Conservation (phyloP, 768 basidiomycete species). For the Mycena olivaceomarginata region DNA sequence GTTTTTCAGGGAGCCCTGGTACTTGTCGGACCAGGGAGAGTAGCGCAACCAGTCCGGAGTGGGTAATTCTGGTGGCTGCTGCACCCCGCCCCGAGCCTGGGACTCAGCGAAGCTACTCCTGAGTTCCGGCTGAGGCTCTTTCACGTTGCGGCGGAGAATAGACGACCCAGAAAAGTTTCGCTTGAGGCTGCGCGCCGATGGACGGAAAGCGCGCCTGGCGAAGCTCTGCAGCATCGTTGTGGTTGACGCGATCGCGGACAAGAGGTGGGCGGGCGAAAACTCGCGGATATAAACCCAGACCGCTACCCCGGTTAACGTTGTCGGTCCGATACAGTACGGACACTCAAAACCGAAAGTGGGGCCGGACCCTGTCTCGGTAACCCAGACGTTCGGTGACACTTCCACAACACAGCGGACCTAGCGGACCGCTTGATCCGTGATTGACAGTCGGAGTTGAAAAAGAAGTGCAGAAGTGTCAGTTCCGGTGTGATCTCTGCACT, state of each 20-base stretch:
- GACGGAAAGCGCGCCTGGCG: background rate
- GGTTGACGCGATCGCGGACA: background rate
- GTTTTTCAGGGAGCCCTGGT: constrained; percentile 55
- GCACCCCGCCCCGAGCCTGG: background rate
- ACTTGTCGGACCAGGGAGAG: constrained; percentile 65
- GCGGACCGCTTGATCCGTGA: too few relatives aligned
- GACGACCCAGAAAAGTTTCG: constrained; percentile 24
- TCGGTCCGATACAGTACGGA: too few relatives aligned
- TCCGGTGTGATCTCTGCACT: too few relatives aligned
- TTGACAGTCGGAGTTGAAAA: too few relatives aligned
- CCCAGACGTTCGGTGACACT: too few relatives aligned
- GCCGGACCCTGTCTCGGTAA: too few relatives aligned
- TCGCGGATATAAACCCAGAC: too few relatives aligned
- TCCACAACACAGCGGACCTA: too few relatives aligned
- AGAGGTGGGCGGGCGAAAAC: too few relatives aligned
- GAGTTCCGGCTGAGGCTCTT: constrained; percentile 30
- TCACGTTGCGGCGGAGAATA: background rate
- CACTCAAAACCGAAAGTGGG: too few relatives aligned
- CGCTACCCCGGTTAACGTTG: too few relatives aligned
- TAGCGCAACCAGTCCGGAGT: constrained; percentile 49
- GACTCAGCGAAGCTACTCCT: constrained; percentile 36
- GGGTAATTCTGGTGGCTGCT: background rate
- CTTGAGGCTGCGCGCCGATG: background rate
- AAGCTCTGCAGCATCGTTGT: constrained; percentile 19
- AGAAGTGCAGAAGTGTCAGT: too few relatives aligned